Base-by-base conservation (phyloP, 1,284 basidiomycete genomes). In the Ceratobasidium sp. region DNA sequence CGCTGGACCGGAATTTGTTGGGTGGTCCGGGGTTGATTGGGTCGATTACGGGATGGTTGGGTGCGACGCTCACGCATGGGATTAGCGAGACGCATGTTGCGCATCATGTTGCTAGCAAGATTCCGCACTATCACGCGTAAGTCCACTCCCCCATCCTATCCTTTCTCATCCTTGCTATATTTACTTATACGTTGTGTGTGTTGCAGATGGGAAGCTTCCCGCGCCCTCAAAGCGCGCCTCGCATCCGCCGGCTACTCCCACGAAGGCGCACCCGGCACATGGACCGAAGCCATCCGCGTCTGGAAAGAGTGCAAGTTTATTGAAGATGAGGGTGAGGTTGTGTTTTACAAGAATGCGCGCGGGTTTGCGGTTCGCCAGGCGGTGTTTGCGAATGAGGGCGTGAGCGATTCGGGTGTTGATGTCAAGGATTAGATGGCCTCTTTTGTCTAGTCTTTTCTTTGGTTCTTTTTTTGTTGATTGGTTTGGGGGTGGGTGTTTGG, bases 61-160 rank as follows among this genome's bases (percentile, higher is more conserved):
- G 93, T 67, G 89, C 88, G 41, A 89, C 89, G 77, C 88, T 89
- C 61, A 94, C 93, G 28, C 88, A 94, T 78, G 93, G 94, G 75
- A 96, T 98, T 80, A 93, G 92, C 23, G 95, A 98, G 85, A 98
- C 96, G 35, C 96, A 98, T 82, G 91, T 97, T 72, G 84, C 89
- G 50, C 96, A 98, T 83, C 96, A 98, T 82, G 88, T 96, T 76
- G 89, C 87, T 74, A 94, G 91, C 86, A 95, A 95, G 84, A 98
- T 98, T 75, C 96, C 96, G 23, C 96, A 98, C 83, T 97, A 95
- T 80, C 84, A 94, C 76, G 91, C 92, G 82, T 90, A 78, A 78
- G 87, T 81, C 59, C 70, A 5, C 14, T 44, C 41, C 21, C 16
- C 54, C 54, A 54, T 9, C 23, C 21, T 6, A 32, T 59, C 14